These are phyloP conservation scores for Trichoderma parareesei DNA, from an alignment of 495 filamentous ascomycete genomes.

Conservation along the genomic window DNA sequence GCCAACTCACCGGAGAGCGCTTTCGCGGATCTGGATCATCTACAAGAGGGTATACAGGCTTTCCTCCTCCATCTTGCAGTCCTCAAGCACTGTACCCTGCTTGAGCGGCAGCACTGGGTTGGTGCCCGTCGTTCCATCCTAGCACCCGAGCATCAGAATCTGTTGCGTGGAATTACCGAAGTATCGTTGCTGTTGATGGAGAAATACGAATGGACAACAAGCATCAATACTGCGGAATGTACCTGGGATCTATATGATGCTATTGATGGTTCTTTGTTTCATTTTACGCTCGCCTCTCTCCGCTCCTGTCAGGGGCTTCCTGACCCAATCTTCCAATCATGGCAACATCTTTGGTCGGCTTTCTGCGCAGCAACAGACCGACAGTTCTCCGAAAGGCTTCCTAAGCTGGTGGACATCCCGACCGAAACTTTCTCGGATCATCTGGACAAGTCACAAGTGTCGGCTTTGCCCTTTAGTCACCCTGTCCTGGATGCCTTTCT, in stretches of 20 bases:
- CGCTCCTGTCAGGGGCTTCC: constrained; percentile 15
- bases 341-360: constrained; percentile 15
- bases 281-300: constrained; percentile 12
- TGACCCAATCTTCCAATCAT: constrained; percentile 13
- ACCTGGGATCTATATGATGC: constrained; percentile 50
- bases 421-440: neutral
- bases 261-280: constrained; percentile 57
- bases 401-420: neutral
- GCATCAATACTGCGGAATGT: constrained; percentile 5
- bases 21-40: neutral
- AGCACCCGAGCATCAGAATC: constrained; percentile 8
- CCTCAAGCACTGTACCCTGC: constrained; percentile 23
- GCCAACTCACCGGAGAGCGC: neutral
- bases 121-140: neutral
- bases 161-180: constrained; percentile 18
- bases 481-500: constrained; percentile 52
- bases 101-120: constrained; percentile 17
- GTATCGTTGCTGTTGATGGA: constrained; percentile 12
- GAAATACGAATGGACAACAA: constrained; percentile 7
- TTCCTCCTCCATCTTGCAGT: constrained; percentile 28
- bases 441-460: too few species aligned
- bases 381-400: neutral
- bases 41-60: constrained; percentile 8
- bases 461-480: constrained; percentile 44
- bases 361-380: neutral